Evolutionary conservation across 2,329 filamentous ascomycete species (phyloP), one percentile per base, ranked within the genome.

Genomic region (Plenodomus tracheiphilus): DNA sequence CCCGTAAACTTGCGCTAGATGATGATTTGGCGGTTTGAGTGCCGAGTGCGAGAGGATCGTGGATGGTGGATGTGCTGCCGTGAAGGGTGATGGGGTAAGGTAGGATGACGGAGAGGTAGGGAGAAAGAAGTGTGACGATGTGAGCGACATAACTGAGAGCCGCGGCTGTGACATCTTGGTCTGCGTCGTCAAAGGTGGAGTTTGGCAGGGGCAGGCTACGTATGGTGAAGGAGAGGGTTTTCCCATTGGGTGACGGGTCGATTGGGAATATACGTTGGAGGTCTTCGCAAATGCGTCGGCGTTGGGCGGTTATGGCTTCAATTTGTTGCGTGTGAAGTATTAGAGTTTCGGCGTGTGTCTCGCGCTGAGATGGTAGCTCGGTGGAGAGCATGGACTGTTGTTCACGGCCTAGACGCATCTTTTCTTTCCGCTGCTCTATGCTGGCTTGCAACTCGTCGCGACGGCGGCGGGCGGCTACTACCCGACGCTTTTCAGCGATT

Each of bases 211-310:
- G 77, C 1, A 96, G 75, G 15, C 83, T 85, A 62, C 89, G 87
- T 54, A 99, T 96, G 11, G 86, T 90, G 71, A 97, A 97, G 0
- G 86, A 81, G 1, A 97, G 81, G 0, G 90, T 81, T 56, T 81
- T 80, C 9, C 28, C 28, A 46, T 79, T 76, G 0, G 61, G 74
- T 6, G 85, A 71, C 2, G 91, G 87, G 8, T 85, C 82, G 50
- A 99, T 96, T 3, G 88, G 85, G 66, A 92, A 97, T 47, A 97
- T 89, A 20, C 78, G 76, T 11, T 85, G 77, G 0, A 99, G 78
- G 56, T 96, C 91, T 58, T 94, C 86, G 69, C 91, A 92, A 46
- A 97, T 89, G 30, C 94, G 87, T 13, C 92, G 85, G 18, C 92
- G 84, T 71, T 97, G 94, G n/a, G 88, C 90, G 49, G 81, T 84